Percentiles rank a stretch among this genome's conserved stretches.
These are phyloP conservation scores for Aspergillus sp. DNA, from an alignment of 2,329 filamentous ascomycete genomes.

Conservation along the genomic window DNA sequence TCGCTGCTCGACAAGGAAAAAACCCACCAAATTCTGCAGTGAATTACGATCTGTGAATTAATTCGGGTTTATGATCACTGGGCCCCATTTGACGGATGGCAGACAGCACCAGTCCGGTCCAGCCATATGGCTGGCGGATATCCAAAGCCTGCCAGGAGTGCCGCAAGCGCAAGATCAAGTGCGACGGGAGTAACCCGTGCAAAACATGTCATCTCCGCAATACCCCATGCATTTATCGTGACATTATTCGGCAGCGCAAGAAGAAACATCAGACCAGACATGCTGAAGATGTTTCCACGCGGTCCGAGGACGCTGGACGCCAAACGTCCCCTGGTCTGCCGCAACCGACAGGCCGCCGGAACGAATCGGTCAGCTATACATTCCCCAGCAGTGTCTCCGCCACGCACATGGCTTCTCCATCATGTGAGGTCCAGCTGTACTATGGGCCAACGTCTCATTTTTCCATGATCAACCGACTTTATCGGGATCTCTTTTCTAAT, in stretches of 20 bases:
- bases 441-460: constrained; percentile 47
- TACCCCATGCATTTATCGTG: constrained; percentile 32
- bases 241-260: constrained; percentile 31
- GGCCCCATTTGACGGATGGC: constrained; percentile 12
- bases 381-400: constrained; percentile 44
- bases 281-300: constrained; percentile 1
- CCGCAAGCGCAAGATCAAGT: constrained; percentile 37
- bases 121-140: constrained; percentile 26
- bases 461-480: constrained; percentile 37
- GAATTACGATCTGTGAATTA: too few species aligned
- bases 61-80: too few species aligned
- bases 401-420: constrained; percentile 42
- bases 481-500: constrained; percentile 25
- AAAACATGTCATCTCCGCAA: constrained; percentile 32
- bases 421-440: constrained; percentile 42
- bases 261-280: constrained; percentile 21
- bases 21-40: too few species aligned
- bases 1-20: too few species aligned
- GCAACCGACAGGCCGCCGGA: constrained; percentile 7
- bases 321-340: constrained; percentile 10
- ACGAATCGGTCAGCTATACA: constrained; percentile 16
- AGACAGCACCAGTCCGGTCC: constrained; percentile 13
- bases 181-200: constrained; percentile 36
- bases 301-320: constrained; percentile 8
- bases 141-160: constrained; percentile 39